Evolutionary conservation across 2,329 filamentous ascomycete species (phyloP), one percentile per base, ranked within the genome.

Genomic region (Microdochium bolleyi): DNA sequence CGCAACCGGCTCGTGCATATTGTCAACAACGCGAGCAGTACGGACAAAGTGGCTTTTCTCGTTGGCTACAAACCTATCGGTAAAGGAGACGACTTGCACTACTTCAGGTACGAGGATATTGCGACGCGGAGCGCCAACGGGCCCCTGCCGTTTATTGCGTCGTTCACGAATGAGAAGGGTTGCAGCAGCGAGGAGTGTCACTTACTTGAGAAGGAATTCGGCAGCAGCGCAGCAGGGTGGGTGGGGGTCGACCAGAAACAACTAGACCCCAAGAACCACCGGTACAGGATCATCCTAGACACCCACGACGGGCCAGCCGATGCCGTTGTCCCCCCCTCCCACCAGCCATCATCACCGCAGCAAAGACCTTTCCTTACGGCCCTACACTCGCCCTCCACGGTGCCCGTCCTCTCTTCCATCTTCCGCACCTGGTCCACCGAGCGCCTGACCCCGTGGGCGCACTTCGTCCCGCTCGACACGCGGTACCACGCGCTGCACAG

Each of bases 401-500:
- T 91, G 4, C 87, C 88, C 0, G 82, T 94, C 63, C 77, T 89
- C 57, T 80, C 82, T 1, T 83, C 83, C 0, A 73, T 92, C 7
- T 92, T 92, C 67, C 79, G 83, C 24, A 83, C 89, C 62, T 95
- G 89, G 89, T 89, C 85, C 67, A 86, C 88, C 54, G 83, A 85
- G 50, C 80, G 89, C 5, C 69, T 94, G 16, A 79, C 77, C 54
- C 81, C 89, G 0, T 95, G 89, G 89, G 72, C 85, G 48, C 89
- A 95, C 64, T 94, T 90, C 60, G 84, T 92, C 1, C 89, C 89
- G 9, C 70, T 92, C 16, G 89, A 94, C 63, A 59, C 86, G 1
- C 78, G 89, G 2, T 82, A 88, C 21, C 87, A 91, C 55, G 87
- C 80, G 1, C 70, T 94, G 41, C 89, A 88, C 73, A 83, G 82